These are phyloP conservation scores for Cubamyces sp. DNA, from an alignment of 768 basidiomycete species.

Conservation along the genomic window DNA sequence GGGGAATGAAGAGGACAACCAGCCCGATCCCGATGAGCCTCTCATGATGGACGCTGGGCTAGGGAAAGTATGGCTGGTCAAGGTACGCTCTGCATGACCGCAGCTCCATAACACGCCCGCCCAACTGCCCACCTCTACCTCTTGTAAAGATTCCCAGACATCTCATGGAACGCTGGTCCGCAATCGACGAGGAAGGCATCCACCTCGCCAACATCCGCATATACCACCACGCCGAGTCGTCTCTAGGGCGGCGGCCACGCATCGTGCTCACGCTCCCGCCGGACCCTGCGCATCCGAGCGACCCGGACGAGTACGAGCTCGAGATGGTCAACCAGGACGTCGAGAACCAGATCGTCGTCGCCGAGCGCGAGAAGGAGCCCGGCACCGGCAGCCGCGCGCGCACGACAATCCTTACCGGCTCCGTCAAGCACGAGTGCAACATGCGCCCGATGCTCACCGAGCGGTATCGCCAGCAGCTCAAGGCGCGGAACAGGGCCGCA, in stretches of 20 bases:
- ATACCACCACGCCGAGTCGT: slow-evolving; percentile 54
- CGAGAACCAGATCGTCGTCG: slow-evolving; percentile 85
- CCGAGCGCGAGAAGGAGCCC: slow-evolving; percentile 74
- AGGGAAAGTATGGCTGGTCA: slow-evolving; percentile 84
- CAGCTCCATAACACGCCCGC: background rate
- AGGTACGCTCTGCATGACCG: slow-evolving; percentile 51
- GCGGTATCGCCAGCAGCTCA: slow-evolving; percentile 72
- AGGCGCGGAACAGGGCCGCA: slow-evolving; percentile 63
- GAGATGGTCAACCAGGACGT: slow-evolving; percentile 86
- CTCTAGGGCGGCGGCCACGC: slow-evolving; percentile 54
- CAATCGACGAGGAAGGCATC: slow-evolving; percentile 70
- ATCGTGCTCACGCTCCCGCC: slow-evolving; percentile 72
- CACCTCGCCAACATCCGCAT: slow-evolving; percentile 87
- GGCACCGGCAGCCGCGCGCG: slow-evolving; percentile 57
- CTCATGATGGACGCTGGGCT: slow-evolving; percentile 78
- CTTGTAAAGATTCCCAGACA: slow-evolving; percentile 76
- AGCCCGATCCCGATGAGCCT: slow-evolving; percentile 81
- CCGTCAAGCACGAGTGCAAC: slow-evolving; percentile 82
- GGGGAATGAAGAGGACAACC: slow-evolving; percentile 58
- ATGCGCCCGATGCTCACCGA: slow-evolving; percentile 70
- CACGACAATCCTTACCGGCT: slow-evolving; percentile 77
- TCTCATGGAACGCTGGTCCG: slow-evolving; percentile 85
- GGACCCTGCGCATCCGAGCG: slow-evolving; percentile 47
- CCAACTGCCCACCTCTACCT: background rate
- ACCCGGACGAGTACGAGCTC: slow-evolving; percentile 76